Percentiles rank a stretch among this genome's conserved stretches.
These are phyloP conservation scores for Cladosporium velox DNA, from an alignment of 2,329 filamentous ascomycete species.

Conservation along the genomic window DNA sequence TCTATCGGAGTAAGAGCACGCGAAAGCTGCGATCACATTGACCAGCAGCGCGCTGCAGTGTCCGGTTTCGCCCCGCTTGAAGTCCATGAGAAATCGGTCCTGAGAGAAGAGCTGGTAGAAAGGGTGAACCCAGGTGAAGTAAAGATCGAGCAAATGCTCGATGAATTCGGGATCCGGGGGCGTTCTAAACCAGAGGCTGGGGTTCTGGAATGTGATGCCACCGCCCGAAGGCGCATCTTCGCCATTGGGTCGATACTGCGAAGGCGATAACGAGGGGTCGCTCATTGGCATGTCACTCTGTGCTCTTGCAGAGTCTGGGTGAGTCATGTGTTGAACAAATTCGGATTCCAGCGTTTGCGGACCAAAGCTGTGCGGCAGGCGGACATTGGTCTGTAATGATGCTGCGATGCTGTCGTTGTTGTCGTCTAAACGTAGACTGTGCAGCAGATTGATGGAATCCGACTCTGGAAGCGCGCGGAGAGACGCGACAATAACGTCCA, in stretches of 20 bases:
- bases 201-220: slow-evolving; percentile 13
- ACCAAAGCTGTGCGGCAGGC: slow-evolving; percentile 37
- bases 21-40: slow-evolving; percentile 39
- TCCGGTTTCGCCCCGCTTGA: slow-evolving; percentile 59
- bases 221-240: slow-evolving; percentile 4
- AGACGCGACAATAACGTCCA: slow-evolving; percentile 46
- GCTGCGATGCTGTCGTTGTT: slow-evolving; percentile 45
- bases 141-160: slow-evolving; percentile 39
- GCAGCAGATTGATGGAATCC: slow-evolving; percentile 46
- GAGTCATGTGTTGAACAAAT: slow-evolving; percentile 32
- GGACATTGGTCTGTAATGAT: slow-evolving; percentile 43
- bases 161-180: slow-evolving; percentile 40
- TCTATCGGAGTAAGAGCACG: slow-evolving; percentile 56
- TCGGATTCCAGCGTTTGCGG: slow-evolving; percentile 38
- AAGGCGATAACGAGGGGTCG: slow-evolving; percentile 8
- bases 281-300: slow-evolving; percentile 8
- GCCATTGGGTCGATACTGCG: slow-evolving; percentile 6
- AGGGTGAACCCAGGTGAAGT: slow-evolving; percentile 65
- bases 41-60: slow-evolving; percentile 62
- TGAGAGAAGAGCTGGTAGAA: slow-evolving; percentile 73
- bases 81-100: slow-evolving; percentile 69
- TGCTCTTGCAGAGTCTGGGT: slow-evolving; percentile 17
- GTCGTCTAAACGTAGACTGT: slow-evolving; percentile 45
- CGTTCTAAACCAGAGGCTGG: slow-evolving; percentile 33
- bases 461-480: slow-evolving; percentile 48